Evolutionary conservation across 2,329 filamentous ascomycete species (phyloP).

Genomic region (Rhexocercosporidium sp.): DNA sequence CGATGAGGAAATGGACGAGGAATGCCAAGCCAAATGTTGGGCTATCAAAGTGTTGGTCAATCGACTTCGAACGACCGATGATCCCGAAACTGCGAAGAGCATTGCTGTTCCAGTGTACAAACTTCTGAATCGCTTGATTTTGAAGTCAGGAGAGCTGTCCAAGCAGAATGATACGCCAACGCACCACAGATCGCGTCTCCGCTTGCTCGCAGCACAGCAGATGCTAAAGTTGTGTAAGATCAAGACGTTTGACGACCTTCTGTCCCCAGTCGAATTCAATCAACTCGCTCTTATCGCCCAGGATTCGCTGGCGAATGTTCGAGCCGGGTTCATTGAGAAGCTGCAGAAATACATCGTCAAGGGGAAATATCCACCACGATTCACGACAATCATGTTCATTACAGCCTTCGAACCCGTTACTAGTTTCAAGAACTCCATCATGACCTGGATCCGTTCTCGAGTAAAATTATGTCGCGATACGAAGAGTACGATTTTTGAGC

Average conservation of each 20-base stretch:
- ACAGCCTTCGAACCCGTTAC: constrained; percentile 85
- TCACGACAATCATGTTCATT: constrained; percentile 89
- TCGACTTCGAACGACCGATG: constrained; percentile 66
- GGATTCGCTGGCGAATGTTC: constrained; percentile 75
- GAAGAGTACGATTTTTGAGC: constrained; percentile 74
- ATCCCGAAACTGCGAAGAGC: constrained; percentile 58
- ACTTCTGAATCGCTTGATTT: constrained; percentile 77
- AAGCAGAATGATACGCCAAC: constrained; percentile 76
- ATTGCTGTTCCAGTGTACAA: constrained; percentile 74
- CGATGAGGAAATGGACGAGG: constrained; percentile 73
- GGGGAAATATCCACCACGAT: constrained; percentile 71
- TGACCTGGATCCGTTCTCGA: constrained; percentile 89
- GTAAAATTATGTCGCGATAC: constrained; percentile 66
- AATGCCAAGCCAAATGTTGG: constrained; percentile 82
- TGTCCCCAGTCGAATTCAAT: constrained; percentile 79
- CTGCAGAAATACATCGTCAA: constrained; percentile 89
- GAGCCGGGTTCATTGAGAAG: constrained; percentile 79
- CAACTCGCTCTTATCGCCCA: constrained; percentile 81
- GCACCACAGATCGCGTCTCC: constrained; percentile 79
- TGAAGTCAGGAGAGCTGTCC: constrained; percentile 78
- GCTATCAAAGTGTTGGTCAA: constrained; percentile 88
- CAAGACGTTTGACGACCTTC: constrained; percentile 75
- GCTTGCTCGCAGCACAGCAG: constrained; percentile 80
- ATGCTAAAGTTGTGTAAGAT: constrained; percentile 83
- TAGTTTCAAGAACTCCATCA: constrained; percentile 74